phyloP scores from a whole-genome alignment of 2,329 filamentous ascomycete genomes.

The Davidsoniella neocaledoniae region DNA sequence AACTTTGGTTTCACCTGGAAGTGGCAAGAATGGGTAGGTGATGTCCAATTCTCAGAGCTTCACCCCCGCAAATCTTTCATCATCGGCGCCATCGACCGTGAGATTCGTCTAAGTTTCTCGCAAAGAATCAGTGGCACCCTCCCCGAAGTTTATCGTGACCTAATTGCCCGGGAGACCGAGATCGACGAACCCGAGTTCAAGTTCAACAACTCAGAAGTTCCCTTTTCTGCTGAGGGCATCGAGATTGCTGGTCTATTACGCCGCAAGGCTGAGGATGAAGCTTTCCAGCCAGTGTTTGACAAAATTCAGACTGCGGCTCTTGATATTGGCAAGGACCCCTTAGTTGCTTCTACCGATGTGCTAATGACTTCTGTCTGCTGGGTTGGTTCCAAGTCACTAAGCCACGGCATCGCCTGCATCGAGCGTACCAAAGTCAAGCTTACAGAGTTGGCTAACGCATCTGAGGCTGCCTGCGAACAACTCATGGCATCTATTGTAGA shows the following conservation, averaged over 20 bases:
- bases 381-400: conserved; percentile 87
- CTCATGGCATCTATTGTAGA: conserved; percentile 80
- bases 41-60: conserved; percentile 58
- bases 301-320: conserved; percentile 65
- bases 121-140: conserved; percentile 91
- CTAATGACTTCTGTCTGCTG: conserved; percentile 89
- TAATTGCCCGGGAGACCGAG: conserved; percentile 79
- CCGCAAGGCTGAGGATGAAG: conserved; percentile 70
- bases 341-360: conserved; percentile 78
- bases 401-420: conserved; percentile 87
- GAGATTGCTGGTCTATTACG: conserved; percentile 64
- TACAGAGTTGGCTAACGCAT: conserved; percentile 58
- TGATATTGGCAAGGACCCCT: conserved; percentile 55
- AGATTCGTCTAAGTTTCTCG: conserved; percentile 89
- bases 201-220: conserved; percentile 59
- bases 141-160: conserved; percentile 60
- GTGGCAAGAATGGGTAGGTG: conserved; percentile 92
- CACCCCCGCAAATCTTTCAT: conserved; percentile 92
- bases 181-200: conserved; percentile 95
- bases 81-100: conserved; percentile 77
- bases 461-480: conserved; percentile 62
- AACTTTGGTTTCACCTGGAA: conserved; percentile 99
- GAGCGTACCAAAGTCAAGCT: conserved; percentile 87
- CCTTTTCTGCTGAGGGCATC: conserved; percentile 70
- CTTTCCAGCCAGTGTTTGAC: conserved; percentile 67